These are phyloP conservation scores for Vitis amurensis DNA, from an alignment of 164 flowering plant genomes.

Conservation along the genomic window DNA sequence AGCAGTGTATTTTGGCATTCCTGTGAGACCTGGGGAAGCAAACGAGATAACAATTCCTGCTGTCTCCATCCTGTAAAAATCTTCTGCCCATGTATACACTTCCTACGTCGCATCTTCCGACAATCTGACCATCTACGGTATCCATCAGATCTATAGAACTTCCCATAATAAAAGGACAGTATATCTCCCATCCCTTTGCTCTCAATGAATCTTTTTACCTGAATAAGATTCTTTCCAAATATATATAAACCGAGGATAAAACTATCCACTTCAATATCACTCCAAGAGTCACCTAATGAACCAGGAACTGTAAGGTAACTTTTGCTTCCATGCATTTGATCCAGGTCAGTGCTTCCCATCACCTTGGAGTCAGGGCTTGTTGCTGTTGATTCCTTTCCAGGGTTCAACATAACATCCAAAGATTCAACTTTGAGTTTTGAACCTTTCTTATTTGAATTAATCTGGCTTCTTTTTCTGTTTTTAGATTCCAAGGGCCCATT, in stretches of 20 bases:
- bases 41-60: conserved; percentile 25
- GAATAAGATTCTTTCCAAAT: conserved; percentile 31
- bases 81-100: conserved; percentile 14
- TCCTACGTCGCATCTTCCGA: conserved; percentile 13
- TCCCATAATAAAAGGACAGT: conserved; percentile 25
- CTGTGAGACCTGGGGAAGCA: conserved; percentile 10
- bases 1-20: conserved; percentile 12
- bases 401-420: neutral
- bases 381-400: neutral
- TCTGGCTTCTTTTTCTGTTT: conserved; percentile 9
- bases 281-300: conserved; percentile 19
- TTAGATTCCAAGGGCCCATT: conserved; percentile 4
- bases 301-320: conserved; percentile 16
- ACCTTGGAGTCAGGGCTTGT: too few relatives aligned
- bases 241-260: conserved; percentile 26
- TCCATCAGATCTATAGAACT: conserved; percentile 19
- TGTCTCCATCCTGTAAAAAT: conserved; percentile 23
- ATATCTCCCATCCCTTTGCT: conserved; percentile 25
- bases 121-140: conserved; percentile 23
- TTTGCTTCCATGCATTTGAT: neutral
- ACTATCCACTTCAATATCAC: conserved; percentile 11
- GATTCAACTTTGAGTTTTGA: neutral
- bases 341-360: too few relatives aligned
- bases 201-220: conserved; percentile 22
- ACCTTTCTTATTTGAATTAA: conserved; percentile 11